phyloP scores from a whole-genome alignment of 139 green algal genomes.

The Chlamydomonas sp. region DNA sequence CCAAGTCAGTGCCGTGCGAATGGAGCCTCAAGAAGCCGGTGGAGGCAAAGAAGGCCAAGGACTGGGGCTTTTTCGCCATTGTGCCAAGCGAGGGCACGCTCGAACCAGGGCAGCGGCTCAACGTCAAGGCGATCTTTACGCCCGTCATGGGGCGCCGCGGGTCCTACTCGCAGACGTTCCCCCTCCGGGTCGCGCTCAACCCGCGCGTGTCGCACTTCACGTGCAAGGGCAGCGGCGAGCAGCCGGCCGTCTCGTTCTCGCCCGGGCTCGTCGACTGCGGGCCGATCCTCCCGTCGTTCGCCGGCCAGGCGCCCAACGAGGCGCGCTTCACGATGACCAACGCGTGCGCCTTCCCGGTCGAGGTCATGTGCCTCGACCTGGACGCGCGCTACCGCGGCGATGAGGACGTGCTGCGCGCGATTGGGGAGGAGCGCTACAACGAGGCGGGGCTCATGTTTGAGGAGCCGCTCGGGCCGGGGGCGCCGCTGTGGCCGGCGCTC shows the following conservation, averaged over 20 bases:
- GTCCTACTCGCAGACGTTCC: constrained; percentile 43
- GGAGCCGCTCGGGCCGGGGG: constrained; percentile 38
- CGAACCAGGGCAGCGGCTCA: constrained; percentile 36
- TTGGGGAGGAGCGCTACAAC: constrained; percentile 23
- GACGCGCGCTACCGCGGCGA: constrained; percentile 59
- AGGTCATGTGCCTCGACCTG: constrained; percentile 67
- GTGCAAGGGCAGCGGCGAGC: constrained; percentile 36
- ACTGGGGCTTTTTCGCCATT: constrained; percentile 60
- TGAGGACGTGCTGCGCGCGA: constrained; percentile 45
- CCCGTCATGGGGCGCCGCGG: constrained; percentile 27
- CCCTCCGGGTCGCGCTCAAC: constrained; percentile 59
- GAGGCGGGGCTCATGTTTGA: constrained; percentile 27
- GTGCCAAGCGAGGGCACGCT: constrained; percentile 45
- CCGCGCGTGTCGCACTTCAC: constrained; percentile 28
- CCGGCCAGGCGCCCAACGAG: constrained; percentile 40
- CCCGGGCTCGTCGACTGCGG: constrained; percentile 49
- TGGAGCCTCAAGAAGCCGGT: constrained; percentile 58
- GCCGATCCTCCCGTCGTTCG: constrained; percentile 51
- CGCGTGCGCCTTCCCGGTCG: constrained; percentile 36
- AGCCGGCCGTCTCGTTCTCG: constrained; percentile 36
- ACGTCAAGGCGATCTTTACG: constrained; percentile 54
- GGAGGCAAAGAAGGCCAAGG: constrained; percentile 48
- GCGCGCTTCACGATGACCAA: constrained; percentile 46
- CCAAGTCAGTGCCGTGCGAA: constrained; percentile 49
- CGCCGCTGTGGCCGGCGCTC: constrained; percentile 50